Evolutionary conservation across 228 moss, liverwort and hornwort species (phyloP).

Genomic region (Sphagnum fallax): DNA sequence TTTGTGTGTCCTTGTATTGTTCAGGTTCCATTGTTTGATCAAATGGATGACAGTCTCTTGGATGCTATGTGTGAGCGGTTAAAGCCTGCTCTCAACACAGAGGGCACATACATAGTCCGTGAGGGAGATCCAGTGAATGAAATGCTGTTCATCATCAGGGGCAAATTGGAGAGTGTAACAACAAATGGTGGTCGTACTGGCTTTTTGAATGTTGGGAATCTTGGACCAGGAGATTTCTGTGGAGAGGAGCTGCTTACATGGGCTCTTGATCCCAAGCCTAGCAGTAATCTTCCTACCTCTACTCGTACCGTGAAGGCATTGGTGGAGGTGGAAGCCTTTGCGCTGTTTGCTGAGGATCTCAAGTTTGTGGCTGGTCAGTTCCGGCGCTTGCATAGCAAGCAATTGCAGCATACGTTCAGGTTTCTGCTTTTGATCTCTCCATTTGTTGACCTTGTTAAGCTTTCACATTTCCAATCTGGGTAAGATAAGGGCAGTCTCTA

Average conservation of each 20-base stretch:
- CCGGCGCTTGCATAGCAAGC: constrained; percentile 55
- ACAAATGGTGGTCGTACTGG: constrained; percentile 61
- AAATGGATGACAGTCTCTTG: constrained; percentile 65
- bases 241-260: constrained; percentile 76
- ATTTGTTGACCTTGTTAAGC: neutral
- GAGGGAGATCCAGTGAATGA: constrained; percentile 64
- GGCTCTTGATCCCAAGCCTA: constrained; percentile 59
- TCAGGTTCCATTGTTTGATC: constrained; percentile 52
- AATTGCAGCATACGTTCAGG: constrained; percentile 68
- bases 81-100: constrained; percentile 49
- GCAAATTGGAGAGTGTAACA: constrained; percentile 53
- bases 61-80: constrained; percentile 73
- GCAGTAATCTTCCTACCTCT: constrained; percentile 51
- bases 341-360: constrained; percentile 42
- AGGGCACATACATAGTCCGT: constrained; percentile 37
- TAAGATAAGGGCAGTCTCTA: too few species aligned
- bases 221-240: constrained; percentile 44
- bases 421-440: neutral
- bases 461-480: neutral
- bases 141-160: constrained; percentile 69
- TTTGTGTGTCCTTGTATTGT: neutral
- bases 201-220: constrained; percentile 29
- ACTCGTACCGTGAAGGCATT: constrained; percentile 44
- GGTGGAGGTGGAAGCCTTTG: constrained; percentile 64
- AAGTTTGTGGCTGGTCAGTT: constrained; percentile 69